phyloP scores from a whole-genome alignment of 108 stramenopile species.

The Schizochytrium sp. region DNA sequence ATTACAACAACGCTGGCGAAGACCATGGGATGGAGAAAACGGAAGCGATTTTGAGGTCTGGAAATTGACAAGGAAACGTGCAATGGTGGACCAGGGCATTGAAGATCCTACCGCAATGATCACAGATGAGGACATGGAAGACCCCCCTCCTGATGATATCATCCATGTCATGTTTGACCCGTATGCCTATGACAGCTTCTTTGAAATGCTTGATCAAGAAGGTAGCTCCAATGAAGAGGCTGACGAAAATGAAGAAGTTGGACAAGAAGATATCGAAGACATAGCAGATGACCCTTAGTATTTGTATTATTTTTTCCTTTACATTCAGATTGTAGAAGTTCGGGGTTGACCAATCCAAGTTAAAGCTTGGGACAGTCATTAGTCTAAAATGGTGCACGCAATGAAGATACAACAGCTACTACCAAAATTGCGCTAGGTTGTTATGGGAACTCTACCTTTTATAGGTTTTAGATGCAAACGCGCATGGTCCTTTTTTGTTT shows the following conservation, averaged over 20 bases:
- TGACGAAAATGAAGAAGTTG: not conserved
- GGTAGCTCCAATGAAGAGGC: not conserved
- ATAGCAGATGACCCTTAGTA: no score
- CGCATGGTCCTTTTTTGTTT: no score
- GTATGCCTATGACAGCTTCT: not conserved
- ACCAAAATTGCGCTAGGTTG: no score
- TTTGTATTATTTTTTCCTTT: no score
- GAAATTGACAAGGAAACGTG: conserved; percentile 10
- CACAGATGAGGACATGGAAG: conserved; percentile 15
- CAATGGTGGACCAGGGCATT: conserved; percentile 32
- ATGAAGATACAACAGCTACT: no score
- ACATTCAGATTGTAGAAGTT: no score
- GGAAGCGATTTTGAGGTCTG: conserved; percentile 19
- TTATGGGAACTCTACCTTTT: no score
- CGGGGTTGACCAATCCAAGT: no score
- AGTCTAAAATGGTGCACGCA: no score
- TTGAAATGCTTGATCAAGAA: not conserved
- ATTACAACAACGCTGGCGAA: not conserved
- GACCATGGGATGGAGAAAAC: conserved; percentile 56
- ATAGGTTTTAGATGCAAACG: no score
- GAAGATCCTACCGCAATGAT: not conserved
- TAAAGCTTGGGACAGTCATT: no score
- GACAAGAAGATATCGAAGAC: no score
- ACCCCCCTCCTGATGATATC: conserved; percentile 2
- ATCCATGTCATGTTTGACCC: not conserved